Base-by-base conservation (phyloP, 805 yeast species). In the Debaryomyces prosopidis region DNA sequence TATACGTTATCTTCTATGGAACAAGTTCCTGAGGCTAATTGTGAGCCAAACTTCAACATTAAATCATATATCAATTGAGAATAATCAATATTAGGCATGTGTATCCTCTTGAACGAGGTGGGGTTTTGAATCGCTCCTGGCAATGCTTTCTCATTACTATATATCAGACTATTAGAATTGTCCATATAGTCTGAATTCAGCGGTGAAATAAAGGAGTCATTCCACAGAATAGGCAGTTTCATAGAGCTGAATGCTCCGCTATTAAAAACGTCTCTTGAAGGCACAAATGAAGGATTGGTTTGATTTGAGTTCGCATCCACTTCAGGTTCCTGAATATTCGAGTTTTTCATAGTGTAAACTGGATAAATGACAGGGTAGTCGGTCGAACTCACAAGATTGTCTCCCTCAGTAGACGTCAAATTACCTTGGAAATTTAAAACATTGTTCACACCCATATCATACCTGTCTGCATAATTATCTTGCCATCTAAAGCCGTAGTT, bases 331-430 rank as follows among this genome's bases (percentile, higher is more conserved):
- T 3, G 28, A 4, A 19, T 35, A 30, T 12, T 30, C 12, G 33
- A 4, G 33, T 30, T 12, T 14, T 45, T 48, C 33, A 66, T 49
- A 4, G 65, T 54, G 45, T 70, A 70, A 11, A 70, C 63, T 1
- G 75, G 75, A 44, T 70, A 70, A 16, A 70, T 65, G 43, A 70
- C 70, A 19, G 67, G 59, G 38, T 54, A 47, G 6, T 54, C 43
- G 9, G 54, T 39, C 3, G 53, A 34, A 6, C 52, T 54, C 30
- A 69, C 55, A 41, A 70, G 54, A 48, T 68, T 64, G 52, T 68
- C 73, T 40, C 62, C 70, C 43, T 60, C 59, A 44, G 65, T 69
- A 19, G 53, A 54, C 15, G 58, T 55, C 4, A 57, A 41, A 26
- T 40, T 37, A 36, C 26, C 37, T 37, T 45, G 52, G 44, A 51